Conservation (phyloP, 148 eudicot genomes). For the Pharnaceum exiguum region DNA sequence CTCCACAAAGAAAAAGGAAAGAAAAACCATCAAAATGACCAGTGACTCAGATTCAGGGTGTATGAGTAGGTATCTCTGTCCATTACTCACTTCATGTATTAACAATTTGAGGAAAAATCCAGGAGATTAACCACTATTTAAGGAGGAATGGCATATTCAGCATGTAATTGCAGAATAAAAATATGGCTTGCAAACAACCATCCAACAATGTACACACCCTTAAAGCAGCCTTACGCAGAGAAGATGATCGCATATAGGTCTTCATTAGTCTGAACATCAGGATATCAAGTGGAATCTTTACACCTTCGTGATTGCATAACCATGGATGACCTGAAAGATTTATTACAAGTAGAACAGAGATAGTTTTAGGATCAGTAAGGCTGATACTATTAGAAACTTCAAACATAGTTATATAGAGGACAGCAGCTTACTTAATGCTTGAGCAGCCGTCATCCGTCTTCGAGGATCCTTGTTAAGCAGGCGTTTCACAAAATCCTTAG, state of each 20-base stretch:
- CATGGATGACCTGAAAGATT: conserved; percentile 51
- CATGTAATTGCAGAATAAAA: neutral
- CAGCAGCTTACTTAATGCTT: conserved; percentile 45
- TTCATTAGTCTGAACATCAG: conserved; percentile 50
- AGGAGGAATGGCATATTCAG: neutral
- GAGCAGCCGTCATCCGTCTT: conserved; percentile 57
- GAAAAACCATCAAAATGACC: neutral
- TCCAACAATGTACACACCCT: conserved; percentile 45
- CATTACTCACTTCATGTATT: neutral
- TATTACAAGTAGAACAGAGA: neutral
- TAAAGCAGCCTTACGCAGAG: conserved; percentile 70
- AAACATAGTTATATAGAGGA: neutral
- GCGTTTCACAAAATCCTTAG: conserved; percentile 54
- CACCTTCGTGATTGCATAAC: conserved; percentile 33
- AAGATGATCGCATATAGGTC: conserved; percentile 56
- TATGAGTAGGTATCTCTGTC: neutral
- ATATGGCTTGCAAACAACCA: conserved; percentile 2
- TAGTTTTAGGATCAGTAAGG: neutral
- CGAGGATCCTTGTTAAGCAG: conserved; percentile 48
- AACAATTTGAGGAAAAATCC: neutral
- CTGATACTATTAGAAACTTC: neutral
- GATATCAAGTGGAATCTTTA: conserved; percentile 47
- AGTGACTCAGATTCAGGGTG: no score
- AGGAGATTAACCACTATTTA: neutral
- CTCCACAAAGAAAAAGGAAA: neutral